Evolutionary conservation across 2,329 filamentous ascomycete species (phyloP), one percentile per base, ranked within the genome.

Genomic region (Magnaporthiopsis rhizophila): DNA sequence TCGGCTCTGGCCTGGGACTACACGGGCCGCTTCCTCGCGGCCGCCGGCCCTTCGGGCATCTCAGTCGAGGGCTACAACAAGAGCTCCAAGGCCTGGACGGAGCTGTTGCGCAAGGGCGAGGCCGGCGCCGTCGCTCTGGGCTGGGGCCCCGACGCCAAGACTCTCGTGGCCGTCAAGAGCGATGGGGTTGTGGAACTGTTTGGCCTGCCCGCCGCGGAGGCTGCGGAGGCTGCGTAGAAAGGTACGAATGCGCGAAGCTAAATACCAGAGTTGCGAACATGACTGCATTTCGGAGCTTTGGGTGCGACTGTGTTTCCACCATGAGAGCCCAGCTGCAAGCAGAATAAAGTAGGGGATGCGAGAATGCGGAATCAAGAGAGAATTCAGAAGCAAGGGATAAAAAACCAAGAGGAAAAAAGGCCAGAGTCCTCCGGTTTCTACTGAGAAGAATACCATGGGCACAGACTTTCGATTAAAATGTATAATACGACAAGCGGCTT

Each of bases 21-120:
- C 79, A 95, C 91, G 8, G 94, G 93, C 58, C 94, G 97, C 76
- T 99, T 90, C 79, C 81, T 99, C 63, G 90, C 93, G 32, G 89
- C 90, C 15, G 90, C 86, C 4, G 94, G 94, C 8, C 83, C 89
- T 4, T 87, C 89, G 59, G 92, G 92, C 34, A 80, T 97, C 60
- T 91, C 90, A 6, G 91, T 99, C 57, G 91, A 95, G 75, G 90
- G 96, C 72, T 99, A 96, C 77, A 84, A 85, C 67, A 99, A 98
- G 83, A 81, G 87, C 63, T 83, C 86, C 67, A 99, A 97, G 84
- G 83, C 84, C 65, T 99, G 95, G 95, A 89, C 87, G 59, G 92
- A 97, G 80, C 89, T 90, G 12, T 80, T 97, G 69, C 85, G 89
- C 71, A 91, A 64, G n/a, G 68, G 86, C 73, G 90, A 89, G 3